Conservation (phyloP, 331 rosid species). For the Quercus phellos region DNA sequence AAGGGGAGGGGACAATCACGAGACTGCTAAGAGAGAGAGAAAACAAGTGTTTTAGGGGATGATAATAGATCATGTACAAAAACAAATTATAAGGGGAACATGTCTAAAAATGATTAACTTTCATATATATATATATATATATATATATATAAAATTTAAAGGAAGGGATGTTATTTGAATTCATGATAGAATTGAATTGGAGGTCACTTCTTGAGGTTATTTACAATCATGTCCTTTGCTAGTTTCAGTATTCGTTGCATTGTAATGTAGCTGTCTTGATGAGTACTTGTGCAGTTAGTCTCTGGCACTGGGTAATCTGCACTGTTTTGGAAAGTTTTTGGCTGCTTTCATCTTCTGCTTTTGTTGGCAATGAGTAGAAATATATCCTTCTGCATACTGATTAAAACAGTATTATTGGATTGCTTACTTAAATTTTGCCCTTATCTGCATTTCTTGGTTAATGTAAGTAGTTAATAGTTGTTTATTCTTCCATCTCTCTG, state of each 20-base stretch:
- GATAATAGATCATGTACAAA: too few relatives aligned
- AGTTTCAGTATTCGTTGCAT: neutral
- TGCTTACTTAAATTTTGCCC: neutral
- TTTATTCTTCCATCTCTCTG: conserved; percentile 23
- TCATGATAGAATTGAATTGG: neutral
- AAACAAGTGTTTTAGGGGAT: too few relatives aligned
- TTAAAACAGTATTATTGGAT: neutral
- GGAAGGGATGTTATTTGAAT: neutral
- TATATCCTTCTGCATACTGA: neutral
- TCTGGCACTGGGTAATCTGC: neutral
- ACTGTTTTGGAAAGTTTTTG: neutral
- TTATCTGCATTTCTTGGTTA: neutral
- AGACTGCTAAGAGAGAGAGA: too few relatives aligned
- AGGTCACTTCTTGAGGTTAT: neutral
- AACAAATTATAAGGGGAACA: too few relatives aligned
- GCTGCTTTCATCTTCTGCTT: neutral
- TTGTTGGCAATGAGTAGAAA: neutral
- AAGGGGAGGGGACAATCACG: too few relatives aligned
- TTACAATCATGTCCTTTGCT: neutral
- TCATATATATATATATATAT: too few relatives aligned
- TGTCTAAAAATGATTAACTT: too few relatives aligned
- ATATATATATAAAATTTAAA: too few relatives aligned
- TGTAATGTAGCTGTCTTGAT: neutral
- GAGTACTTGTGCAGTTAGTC: neutral
- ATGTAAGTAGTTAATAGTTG: neutral